Evolutionary conservation across 2,329 filamentous ascomycete species (phyloP), one percentile per base, ranked within the genome.

Genomic region (Fonsecaea multimorphosa): DNA sequence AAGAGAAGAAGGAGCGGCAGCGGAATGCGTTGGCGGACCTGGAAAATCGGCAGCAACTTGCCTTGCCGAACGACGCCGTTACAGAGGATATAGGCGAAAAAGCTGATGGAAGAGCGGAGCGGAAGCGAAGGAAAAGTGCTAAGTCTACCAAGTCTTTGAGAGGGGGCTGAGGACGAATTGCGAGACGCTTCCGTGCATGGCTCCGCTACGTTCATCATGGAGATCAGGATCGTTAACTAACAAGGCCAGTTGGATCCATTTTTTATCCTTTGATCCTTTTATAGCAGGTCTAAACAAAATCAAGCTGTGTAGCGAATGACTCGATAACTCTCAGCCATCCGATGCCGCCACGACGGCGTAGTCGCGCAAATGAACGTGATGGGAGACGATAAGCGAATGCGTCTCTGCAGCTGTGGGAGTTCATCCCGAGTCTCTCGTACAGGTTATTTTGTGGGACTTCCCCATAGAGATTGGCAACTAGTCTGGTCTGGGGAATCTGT

Each of bases 51-150:
- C 54, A n/a, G 38, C 52, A 52, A 46, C 5, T 8, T 14, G 52
- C 27, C 55, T 29, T 14, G 32, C 63, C n/a, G 34, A 59, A 12
- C 27, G 63, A 68, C 4, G 9, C 4, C 8, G 40, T 44, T 9
- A 29, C 29, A 8, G 61, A 66, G 31, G 64, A 63, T 55, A 38
- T 63, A 16, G 62, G 55, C 40, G 64, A 56, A 16, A 69, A 61
- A 54, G 65, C 62, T 57, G 65, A 63, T 34, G 49, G 68, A 54
- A 63, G 65, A 31, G 67, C 67, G 31, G 67, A 70, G 58, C 56
- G 66, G 22, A 68, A 68, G 40, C 66, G 61, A 44, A 63, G 64
- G 62, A 71, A 70, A 61, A 55, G 61, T 11, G 65, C 68, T 19
- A 68, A 67, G 52, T 56, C 52, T 27, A 54, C 56, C n/a, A 57